Conservation (phyloP, 2,329 filamentous ascomycete genomes). For the Ophiostoma tasmaniense region DNA sequence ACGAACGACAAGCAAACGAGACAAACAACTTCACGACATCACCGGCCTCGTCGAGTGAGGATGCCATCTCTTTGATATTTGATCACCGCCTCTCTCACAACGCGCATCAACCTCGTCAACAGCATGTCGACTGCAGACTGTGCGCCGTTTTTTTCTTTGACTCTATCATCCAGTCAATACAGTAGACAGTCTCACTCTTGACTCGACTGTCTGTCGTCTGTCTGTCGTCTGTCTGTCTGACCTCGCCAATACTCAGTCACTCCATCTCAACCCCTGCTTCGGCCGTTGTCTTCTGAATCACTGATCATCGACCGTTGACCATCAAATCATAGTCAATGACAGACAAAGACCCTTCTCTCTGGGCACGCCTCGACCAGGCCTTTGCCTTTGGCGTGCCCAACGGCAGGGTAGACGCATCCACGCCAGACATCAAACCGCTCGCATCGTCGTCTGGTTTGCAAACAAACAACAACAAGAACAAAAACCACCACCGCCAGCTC, state of each 20-base stretch:
- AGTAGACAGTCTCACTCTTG: background rate
- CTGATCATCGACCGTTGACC: background rate
- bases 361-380: constrained; percentile 16
- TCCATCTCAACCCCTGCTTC: background rate
- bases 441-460: too few relatives aligned
- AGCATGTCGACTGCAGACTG: constrained; percentile 2
- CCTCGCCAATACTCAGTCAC: background rate
- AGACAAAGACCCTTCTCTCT: constrained; percentile 8
- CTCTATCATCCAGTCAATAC: background rate
- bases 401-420: background rate
- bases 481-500: background rate
- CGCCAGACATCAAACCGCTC: too few relatives aligned
- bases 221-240: background rate
- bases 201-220: background rate
- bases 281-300: background rate
- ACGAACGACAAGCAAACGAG: too few relatives aligned
- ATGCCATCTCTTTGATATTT: background rate
- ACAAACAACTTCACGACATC: background rate
- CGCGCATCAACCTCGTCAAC: background rate
- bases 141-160: background rate
- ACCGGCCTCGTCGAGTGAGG: background rate
- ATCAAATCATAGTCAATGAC: background rate
- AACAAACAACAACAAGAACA: too few relatives aligned
- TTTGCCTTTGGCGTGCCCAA: constrained; percentile 14
- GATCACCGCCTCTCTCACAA: too few relatives aligned